Evolutionary conservation across 208 protist genomes (phyloP).

Genomic region (Endotrypanum monterogeii): DNA sequence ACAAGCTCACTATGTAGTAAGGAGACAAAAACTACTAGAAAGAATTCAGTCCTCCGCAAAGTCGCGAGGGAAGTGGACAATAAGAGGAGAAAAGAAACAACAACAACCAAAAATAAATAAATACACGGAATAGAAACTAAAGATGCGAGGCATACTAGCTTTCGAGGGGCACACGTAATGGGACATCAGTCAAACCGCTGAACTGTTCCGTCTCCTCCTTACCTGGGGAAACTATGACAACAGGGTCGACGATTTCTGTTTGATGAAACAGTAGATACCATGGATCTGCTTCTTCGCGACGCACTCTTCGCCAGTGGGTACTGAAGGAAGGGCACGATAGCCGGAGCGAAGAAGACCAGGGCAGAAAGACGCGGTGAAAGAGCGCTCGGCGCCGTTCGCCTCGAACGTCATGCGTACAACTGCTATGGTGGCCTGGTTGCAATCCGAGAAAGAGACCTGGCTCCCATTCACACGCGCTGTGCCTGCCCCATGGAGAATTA

Average conservation of each 20-base stretch:
- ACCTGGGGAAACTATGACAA: not conserved
- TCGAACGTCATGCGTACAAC: conserved; percentile 78
- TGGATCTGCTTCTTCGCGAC: conserved; percentile 42
- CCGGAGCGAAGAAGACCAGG: conserved; percentile 60
- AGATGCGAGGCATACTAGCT: not conserved
- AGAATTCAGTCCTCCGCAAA: not conserved
- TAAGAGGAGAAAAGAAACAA: not conserved
- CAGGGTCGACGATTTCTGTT: conserved; percentile 18
- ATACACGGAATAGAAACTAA: conserved; percentile 1
- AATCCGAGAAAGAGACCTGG: conserved; percentile 70
- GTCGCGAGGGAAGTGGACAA: conserved; percentile 3
- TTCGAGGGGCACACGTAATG: not conserved
- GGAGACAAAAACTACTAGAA: conserved; percentile 20
- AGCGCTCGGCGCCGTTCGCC: conserved; percentile 54
- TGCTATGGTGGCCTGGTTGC: conserved; percentile 66
- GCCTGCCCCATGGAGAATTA: conserved; percentile 58
- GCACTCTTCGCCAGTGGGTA: conserved; percentile 51
- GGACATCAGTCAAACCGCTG: not conserved
- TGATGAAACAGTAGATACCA: conserved; percentile 72
- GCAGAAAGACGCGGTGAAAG: conserved; percentile 72
- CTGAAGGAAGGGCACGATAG: conserved; percentile 68
- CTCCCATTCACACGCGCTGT: conserved; percentile 48
- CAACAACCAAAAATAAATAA: not conserved
- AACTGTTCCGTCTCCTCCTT: not conserved
- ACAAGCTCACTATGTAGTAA: not conserved